A percentile compares a stretch with the other conserved stretches of the same genome.
These are phyloP conservation scores for Quillaja saponaria DNA, from an alignment of 306 rosid species.

Conservation along the genomic window DNA sequence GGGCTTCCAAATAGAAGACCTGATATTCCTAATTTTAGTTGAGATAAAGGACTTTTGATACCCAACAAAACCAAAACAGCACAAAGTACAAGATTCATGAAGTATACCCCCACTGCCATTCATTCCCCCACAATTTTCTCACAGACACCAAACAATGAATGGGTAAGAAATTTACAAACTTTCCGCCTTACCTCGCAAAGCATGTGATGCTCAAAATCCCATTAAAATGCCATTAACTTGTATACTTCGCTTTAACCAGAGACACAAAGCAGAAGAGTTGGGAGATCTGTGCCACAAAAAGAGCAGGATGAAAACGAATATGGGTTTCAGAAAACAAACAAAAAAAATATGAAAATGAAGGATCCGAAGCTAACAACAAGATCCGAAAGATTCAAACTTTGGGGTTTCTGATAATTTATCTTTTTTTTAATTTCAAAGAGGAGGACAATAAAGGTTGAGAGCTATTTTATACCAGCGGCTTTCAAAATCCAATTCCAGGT, in stretches of 20 bases:
- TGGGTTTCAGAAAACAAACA: constrained; percentile 39
- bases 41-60: constrained; percentile 10
- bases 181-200: constrained; percentile 40
- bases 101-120: constrained; percentile 3
- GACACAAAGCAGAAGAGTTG: constrained; percentile 14
- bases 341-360: constrained; percentile 21
- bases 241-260: constrained; percentile 29
- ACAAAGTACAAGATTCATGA: constrained; percentile 28
- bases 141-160: constrained; percentile 29
- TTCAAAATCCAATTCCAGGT: constrained; percentile 39
- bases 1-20: constrained; percentile 11
- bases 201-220: constrained; percentile 44
- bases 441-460: constrained; percentile 12
- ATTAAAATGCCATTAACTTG: constrained; percentile 30
- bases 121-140: constrained; percentile 18
- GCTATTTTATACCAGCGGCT: constrained; percentile 27
- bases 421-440: not conserved
- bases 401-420: constrained; percentile 22
- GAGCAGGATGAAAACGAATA: constrained; percentile 23
- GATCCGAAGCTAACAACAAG: constrained; percentile 56
- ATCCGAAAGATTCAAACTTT: constrained; percentile 53
- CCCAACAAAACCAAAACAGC: not conserved
- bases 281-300: constrained; percentile 48
- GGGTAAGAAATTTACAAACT: constrained; percentile 24
- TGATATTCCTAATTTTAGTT: constrained; percentile 9